Conservation (phyloP, 1,284 basidiomycete species). For the Testicularia cyperi region DNA sequence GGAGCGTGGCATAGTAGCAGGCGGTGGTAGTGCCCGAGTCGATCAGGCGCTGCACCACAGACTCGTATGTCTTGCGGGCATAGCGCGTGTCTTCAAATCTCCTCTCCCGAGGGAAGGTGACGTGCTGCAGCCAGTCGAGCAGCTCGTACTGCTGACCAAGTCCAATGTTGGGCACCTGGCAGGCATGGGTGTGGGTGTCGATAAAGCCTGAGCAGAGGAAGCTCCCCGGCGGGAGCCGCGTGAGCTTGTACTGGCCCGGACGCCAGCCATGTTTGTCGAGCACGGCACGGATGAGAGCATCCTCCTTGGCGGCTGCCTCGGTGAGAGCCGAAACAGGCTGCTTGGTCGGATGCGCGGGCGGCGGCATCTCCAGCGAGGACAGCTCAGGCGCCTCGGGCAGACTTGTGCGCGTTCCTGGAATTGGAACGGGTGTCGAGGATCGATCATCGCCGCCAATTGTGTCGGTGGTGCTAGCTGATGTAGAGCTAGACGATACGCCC, state of each 20-base stretch:
- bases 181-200: conserved; percentile 74
- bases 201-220: conserved; percentile 86
- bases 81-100: conserved; percentile 74
- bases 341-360: conserved; percentile 15
- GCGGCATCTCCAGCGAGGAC: conserved; percentile 33
- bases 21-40: conserved; percentile 76
- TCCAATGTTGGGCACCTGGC: conserved; percentile 70
- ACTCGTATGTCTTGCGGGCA: conserved; percentile 71
- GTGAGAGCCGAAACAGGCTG: not conserved
- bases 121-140: conserved; percentile 82
- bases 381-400: conserved; percentile 27
- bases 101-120: conserved; percentile 88
- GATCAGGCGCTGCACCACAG: conserved; percentile 75
- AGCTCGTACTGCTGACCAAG: conserved; percentile 67
- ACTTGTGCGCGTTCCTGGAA: conserved; percentile 9
- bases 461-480: conserved; percentile 11
- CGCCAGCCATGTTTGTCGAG: conserved; percentile 44
- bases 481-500: conserved; percentile 11
- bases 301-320: conserved; percentile 20
- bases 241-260: conserved; percentile 60
- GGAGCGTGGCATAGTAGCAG: conserved; percentile 85
- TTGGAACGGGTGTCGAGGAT: conserved; percentile 39
- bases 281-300: conserved; percentile 26
- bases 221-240: conserved; percentile 69
- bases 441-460: conserved; percentile 30